Evolutionary conservation across 208 protist species (phyloP).

Genomic region (Kentomonas sorsogonicus): DNA sequence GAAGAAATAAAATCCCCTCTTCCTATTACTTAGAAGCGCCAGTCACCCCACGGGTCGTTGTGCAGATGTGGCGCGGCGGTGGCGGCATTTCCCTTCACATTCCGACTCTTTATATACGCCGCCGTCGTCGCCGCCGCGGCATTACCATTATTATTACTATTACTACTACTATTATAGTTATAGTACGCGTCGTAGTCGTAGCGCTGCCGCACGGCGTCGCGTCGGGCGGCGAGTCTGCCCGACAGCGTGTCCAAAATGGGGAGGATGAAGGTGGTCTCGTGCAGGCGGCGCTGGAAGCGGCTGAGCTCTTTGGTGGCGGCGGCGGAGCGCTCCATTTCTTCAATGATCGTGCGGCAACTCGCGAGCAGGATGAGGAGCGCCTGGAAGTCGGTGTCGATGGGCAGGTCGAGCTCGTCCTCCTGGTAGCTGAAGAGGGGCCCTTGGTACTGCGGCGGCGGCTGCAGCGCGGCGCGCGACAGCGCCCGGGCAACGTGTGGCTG

Average conservation of each 20-base stretch:
- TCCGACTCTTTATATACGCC: no score
- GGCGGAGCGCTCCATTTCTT: constrained; percentile 18
- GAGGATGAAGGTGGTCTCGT: constrained; percentile 22
- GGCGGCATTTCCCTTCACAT: no score
- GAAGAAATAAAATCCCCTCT: no score
- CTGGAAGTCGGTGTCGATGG: constrained; percentile 26
- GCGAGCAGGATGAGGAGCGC: constrained; percentile 22
- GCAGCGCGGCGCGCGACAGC: no score
- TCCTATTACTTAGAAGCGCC: constrained; percentile 34
- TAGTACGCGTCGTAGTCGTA: no score
- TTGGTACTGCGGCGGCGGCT: constrained; percentile 14
- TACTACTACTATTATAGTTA: no score
- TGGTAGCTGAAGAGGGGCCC: constrained; percentile 29
- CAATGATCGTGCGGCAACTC: constrained; percentile 26
- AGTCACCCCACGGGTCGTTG: constrained; percentile 17
- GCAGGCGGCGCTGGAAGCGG: constrained; percentile 32
- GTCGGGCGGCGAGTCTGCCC: constrained; percentile 8
- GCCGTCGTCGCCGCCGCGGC: no score
- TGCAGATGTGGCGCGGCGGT: constrained; percentile 11
- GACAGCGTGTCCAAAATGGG: constrained; percentile 22
- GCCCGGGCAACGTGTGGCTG: no score
- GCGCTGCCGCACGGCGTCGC: constrained; percentile 14
- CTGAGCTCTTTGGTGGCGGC: constrained; percentile 16
- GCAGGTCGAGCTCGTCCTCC: constrained; percentile 24
- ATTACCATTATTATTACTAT: no score